Evolutionary conservation across 768 basidiomycete species (phyloP), one percentile per base, ranked within the genome.

Genomic region (Butyriboletus loyo): DNA sequence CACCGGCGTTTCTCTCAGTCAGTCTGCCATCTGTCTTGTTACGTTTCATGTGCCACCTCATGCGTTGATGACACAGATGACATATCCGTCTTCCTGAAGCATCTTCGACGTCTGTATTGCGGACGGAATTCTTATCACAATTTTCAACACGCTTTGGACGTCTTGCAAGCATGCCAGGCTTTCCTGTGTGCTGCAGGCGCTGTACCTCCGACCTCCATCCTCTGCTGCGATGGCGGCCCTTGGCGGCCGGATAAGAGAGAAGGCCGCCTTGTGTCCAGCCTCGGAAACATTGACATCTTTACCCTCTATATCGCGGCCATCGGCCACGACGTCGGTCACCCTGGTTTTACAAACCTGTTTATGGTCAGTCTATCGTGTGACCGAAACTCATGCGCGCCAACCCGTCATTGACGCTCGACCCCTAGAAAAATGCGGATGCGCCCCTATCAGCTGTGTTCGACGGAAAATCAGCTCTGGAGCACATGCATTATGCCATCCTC

Each of bases 261-360:
- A 24, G 58, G 64, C 34, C 69, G 70, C 42, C 60, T 61, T 25
- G 72, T 71, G 13, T 73, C 77, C 50, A 68, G 69, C 19, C 74
- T 89, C 14, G 75, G 71, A 1, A 81, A 83, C 21, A 77, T 81
- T 49, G 95, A 98, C 63, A 71, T 98, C 14, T 87, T 98, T 61
- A 82, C 89, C 2, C 71, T 98, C 14, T 88, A 87, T 61, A 76
- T 99, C 49, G 93, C 92, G 1, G 95, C 95, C 37, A 92, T 99
- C 61, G 97, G 97, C 0, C 97, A 99, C 65, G 97, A 99, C 68
- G 94, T 92, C 17, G 96, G 92, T 0, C 97, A 99, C 72, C 97
- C 97, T 0, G 97, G 97, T 1, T 81, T 98, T 52, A 89, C 87
- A 24, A 98, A 98, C 66, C 74, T 82, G 14, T 98, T 98, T 72